These are phyloP conservation scores for Solanum gracilifrons DNA, from an alignment of 257 asterid species.

Conservation along the genomic window DNA sequence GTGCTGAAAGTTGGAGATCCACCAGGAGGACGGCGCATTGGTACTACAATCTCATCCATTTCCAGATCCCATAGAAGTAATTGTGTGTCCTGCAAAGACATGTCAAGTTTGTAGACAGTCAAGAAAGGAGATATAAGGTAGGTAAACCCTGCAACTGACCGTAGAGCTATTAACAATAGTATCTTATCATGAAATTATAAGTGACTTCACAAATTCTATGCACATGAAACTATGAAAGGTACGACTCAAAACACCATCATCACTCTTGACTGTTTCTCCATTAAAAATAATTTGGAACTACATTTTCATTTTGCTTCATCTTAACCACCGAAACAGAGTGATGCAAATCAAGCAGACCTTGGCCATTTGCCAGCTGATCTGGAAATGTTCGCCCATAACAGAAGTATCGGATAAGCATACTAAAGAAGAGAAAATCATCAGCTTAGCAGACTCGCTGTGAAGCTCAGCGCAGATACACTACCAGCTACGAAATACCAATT, in stretches of 20 bases:
- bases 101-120: not conserved
- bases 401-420: not conserved
- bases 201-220: not conserved
- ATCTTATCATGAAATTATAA: not conserved
- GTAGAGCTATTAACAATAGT: not conserved
- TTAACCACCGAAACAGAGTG: not conserved
- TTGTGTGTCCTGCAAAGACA: slow-evolving; percentile 61
- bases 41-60: slow-evolving; percentile 94
- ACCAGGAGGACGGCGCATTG: slow-evolving; percentile 86
- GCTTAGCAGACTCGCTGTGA: not conserved
- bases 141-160: not conserved
- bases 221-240: not conserved
- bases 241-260: not conserved
- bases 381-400: not conserved
- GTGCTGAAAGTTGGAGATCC: slow-evolving; percentile 91
- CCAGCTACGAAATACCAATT: too few species aligned
- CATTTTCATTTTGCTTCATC: not conserved
- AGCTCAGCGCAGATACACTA: not conserved
- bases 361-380: not conserved
- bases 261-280: not conserved
- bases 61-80: slow-evolving; percentile 95
- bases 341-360: not conserved
- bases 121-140: not conserved
- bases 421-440: not conserved
- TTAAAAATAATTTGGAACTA: not conserved